Percentiles rank a stretch among this genome's conserved stretches.
phyloP scores from a whole-genome alignment of 441 rosid species.

The Erysimum pusillum region DNA sequence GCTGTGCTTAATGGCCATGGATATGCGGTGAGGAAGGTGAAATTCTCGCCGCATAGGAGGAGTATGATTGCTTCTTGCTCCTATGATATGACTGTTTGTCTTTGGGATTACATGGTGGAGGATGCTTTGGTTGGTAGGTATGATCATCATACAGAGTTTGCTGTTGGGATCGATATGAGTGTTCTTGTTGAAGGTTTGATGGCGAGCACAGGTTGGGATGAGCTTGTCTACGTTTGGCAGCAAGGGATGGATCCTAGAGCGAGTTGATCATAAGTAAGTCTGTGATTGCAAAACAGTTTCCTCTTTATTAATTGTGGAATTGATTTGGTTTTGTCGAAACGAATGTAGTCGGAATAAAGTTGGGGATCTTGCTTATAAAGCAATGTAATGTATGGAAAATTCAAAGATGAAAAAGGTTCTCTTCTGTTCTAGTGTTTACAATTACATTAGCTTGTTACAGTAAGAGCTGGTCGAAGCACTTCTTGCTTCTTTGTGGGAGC shows the following conservation, averaged over 20 bases:
- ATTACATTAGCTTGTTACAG: slow-evolving; percentile 5
- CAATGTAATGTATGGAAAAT: not conserved
- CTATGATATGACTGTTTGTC: slow-evolving; percentile 84
- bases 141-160: slow-evolving; percentile 90
- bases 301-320: slow-evolving; percentile 35
- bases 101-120: slow-evolving; percentile 91
- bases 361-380: slow-evolving; percentile 30
- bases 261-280: slow-evolving; percentile 43
- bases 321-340: slow-evolving; percentile 2
- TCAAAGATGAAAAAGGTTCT: slow-evolving; percentile 22
- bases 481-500: not conserved
- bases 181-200: slow-evolving; percentile 92
- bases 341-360: slow-evolving; percentile 23
- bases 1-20: slow-evolving; percentile 82
- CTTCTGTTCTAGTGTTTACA: slow-evolving; percentile 27
- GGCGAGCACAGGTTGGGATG: slow-evolving; percentile 97
- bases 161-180: slow-evolving; percentile 86
- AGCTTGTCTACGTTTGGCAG: slow-evolving; percentile 91
- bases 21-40: slow-evolving; percentile 83
- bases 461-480: not conserved
- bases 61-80: slow-evolving; percentile 81
- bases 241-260: slow-evolving; percentile 93
- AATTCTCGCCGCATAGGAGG: slow-evolving; percentile 85
- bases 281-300: slow-evolving; percentile 18
- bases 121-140: slow-evolving; percentile 84